Evolutionary conservation across 2,329 filamentous ascomycete genomes (phyloP).

Genomic region (Chaetomium strumarium): DNA sequence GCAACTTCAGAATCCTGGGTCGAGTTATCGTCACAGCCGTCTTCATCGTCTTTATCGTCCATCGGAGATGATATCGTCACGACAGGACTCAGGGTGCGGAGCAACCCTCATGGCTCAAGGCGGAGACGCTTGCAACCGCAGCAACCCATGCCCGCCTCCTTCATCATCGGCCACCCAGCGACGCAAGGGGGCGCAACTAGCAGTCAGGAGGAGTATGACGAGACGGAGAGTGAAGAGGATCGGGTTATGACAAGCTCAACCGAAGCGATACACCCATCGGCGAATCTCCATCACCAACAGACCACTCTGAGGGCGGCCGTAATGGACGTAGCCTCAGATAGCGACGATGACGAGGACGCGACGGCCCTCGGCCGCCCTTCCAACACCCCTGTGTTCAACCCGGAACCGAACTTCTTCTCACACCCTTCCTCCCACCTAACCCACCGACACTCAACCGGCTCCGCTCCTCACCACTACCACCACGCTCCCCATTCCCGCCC

Average conservation of each 20-base stretch:
- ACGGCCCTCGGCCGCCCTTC: conserved; percentile 67
- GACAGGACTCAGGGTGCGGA: conserved; percentile 73
- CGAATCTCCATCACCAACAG: conserved; percentile 29
- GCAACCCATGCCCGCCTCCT: conserved; percentile 31
- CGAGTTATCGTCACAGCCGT: conserved; percentile 86
- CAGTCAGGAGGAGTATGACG: conserved; percentile 91
- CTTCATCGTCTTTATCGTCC: conserved; percentile 85
- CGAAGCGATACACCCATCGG: conserved; percentile 40
- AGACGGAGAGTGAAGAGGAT: conserved; percentile 87
- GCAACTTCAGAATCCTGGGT: conserved; percentile 79
- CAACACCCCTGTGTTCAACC: conserved; percentile 60
- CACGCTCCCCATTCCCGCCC: conserved; percentile 46
- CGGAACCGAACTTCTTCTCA: conserved; percentile 87
- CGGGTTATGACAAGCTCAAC: conserved; percentile 54
- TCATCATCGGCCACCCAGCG: conserved; percentile 36
- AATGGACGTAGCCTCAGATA: conserved; percentile 37
- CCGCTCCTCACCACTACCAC: conserved; percentile 42
- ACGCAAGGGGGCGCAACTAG: conserved; percentile 47
- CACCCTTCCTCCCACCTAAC: conserved; percentile 60
- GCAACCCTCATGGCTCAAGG: conserved; percentile 55
- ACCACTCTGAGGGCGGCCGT: conserved; percentile 33
- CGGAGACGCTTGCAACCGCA: conserved; percentile 46
- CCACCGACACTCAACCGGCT: conserved; percentile 46
- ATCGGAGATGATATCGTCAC: conserved; percentile 85
- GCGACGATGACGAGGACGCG: conserved; percentile 63